Evolutionary conservation across 345 rosid genomes (phyloP), one percentile per base, ranked within the genome.

Genomic region (Sapria himalayana): DNA sequence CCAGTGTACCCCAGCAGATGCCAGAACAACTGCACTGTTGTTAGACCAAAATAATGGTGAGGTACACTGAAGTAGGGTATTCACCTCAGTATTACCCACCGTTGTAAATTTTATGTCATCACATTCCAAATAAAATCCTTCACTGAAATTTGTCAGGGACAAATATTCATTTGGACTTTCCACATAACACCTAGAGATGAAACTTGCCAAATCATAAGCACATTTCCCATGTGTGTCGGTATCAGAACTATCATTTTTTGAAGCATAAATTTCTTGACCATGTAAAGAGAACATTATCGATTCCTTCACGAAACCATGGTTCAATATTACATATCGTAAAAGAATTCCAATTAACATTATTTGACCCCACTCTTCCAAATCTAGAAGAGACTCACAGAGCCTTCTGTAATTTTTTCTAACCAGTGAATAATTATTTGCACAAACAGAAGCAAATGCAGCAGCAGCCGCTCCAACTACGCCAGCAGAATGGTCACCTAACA

Each of bases 311-410:
- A 89, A 73, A 37, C 98, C 93, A 52, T 78, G 82, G 63, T 74
- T 65, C 31, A 94, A 94, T 45, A 76, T 67, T 24, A 64, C 73
- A 49, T 76, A 82, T 33, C 71, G 84, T 53, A 79, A 54, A 48
- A 89, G 93, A 48, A 74, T 78, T 42, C 72, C 71, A 38, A 69
- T 89, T 43, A 82, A 69, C 57, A 65, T 51, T 61, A 82, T 82
- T 63, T 78, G 94, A 47, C 98, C 98, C 98, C 98, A 89, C 49
- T 82, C 98, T 67, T 89, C 98, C 38, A 82, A 91, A 39, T 89
- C 94, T 22, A 94, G 98, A 55, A 89, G 93, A 58, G 79, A 66
- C 63, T 82, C 76, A 47, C 98, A 82, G 42, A 89, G 34, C 61
- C 69, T 78, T 61, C 61, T 69, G 54, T 76, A 89, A 45, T 59